Conservation (phyloP, 1,284 basidiomycete genomes). For the Cryptococcus wingfieldii region DNA sequence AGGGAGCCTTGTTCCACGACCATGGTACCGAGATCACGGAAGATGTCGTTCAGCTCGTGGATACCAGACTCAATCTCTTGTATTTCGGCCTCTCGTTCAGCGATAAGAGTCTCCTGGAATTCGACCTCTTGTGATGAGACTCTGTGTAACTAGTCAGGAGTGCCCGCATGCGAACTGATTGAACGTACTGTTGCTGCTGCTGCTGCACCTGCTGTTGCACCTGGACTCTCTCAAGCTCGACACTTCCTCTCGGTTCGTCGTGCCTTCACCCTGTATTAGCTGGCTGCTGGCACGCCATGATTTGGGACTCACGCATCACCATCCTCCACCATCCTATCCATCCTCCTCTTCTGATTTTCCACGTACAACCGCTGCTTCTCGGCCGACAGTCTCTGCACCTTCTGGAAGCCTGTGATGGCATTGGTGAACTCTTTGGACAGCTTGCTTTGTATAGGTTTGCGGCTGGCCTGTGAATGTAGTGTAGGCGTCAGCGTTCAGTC, state of each 20-base stretch:
- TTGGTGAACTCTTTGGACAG: constrained; percentile 88
- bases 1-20: constrained; percentile 92
- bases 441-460: constrained; percentile 65
- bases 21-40: constrained; percentile 90
- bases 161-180: not conserved
- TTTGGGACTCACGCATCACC: constrained; percentile 17
- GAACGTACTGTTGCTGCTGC: constrained; percentile 4
- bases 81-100: constrained; percentile 91
- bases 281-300: no score
- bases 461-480: constrained; percentile 22
- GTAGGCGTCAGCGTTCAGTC: not conserved
- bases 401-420: constrained; percentile 84
- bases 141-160: constrained; percentile 44
- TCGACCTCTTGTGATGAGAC: constrained; percentile 85
- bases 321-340: constrained; percentile 39
- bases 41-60: constrained; percentile 94
- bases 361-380: constrained; percentile 81
- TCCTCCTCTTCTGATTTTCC: constrained; percentile 54
- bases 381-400: constrained; percentile 81
- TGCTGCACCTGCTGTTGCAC: constrained; percentile 36
- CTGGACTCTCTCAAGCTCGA: constrained; percentile 44
- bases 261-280: constrained; percentile 6
- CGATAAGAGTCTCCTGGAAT: constrained; percentile 93
- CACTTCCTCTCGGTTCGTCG: constrained; percentile 32
- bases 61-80: constrained; percentile 96